Base-by-base conservation (phyloP, 306 rosid genomes). In the Gynostemma pentaphyllum region DNA sequence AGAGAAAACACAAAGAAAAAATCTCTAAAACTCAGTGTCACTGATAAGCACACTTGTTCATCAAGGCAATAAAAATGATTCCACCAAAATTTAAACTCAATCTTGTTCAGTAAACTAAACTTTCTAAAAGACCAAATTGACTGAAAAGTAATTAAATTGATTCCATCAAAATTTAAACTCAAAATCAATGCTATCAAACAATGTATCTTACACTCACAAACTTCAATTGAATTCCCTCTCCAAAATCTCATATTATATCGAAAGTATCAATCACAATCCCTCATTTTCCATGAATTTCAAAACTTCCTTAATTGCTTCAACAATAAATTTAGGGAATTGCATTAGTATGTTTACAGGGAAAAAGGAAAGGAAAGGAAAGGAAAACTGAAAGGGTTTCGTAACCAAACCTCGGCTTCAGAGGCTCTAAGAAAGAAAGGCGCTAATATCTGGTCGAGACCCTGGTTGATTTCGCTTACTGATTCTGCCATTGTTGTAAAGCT, bases 391-490 rank as follows among this genome's bases (percentile, higher is more conserved):
- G 9, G 66, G 29, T 1, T 30, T 27, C 13, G 23, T n/a, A 55
- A 30, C 26, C 19, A 64, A 23, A 90, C 97, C 94, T 90, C 97
- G 14, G 94, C 88, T 81, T 90, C 81, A 8, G 85, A 74, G 26
- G 94, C 88, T 76, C 95, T 79, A 69, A 73, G 85, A 66, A 60
- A 69, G 67, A 90, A 87, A 46, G 97, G 95, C 71, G 76, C 81
- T 74, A 90, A 66, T 44, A 69, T 63, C 36, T 75, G 45, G 48
- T 75, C 71, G 24, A 79, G 54, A 24, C 77, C 71, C 39, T 75
- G 51, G 32, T 70, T 72, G 72, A 34, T 67, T 5, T 32, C 48
- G 47, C 64, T 68, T 60, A 68, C 62, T 27, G 83, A 66, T 48
- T 79, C 90, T 62, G 68, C 95, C 97, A 87, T 77, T 23, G 22